Evolutionary conservation across 164 flowering plant genomes (phyloP).

Genomic region (Magnolia changhungtana): DNA sequence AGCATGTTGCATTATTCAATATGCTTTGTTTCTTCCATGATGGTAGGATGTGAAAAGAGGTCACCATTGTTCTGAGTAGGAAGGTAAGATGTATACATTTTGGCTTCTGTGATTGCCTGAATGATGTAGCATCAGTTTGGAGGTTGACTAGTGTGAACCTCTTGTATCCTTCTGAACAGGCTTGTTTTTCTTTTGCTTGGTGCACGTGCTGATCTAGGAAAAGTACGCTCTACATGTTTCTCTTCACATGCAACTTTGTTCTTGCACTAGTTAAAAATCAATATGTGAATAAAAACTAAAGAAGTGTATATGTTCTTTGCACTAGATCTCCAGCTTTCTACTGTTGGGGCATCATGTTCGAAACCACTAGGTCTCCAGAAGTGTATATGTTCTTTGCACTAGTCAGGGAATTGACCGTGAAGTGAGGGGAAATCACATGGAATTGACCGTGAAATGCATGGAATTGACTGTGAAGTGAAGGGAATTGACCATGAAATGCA

Average conservation of each 20-base stretch:
- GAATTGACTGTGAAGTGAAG: no score
- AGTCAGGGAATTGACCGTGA: no score
- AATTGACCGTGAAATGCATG: no score
- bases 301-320: neutral
- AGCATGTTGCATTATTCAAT: no score
- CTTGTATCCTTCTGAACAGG: neutral
- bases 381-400: neutral
- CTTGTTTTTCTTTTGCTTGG: neutral
- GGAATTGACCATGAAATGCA: no score
- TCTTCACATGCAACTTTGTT: neutral
- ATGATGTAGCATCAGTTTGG: neutral
- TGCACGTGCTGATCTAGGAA: neutral
- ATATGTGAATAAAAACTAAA: neutral
- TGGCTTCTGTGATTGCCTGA: neutral
- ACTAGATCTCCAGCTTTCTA: neutral
- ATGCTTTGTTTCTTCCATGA: no score
- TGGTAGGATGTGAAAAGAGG: no score
- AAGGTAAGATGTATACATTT: neutral
- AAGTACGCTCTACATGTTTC: neutral
- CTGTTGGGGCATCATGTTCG: no score
- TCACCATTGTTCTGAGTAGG: no score
- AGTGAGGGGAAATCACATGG: no score
- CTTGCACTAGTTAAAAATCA: neutral
- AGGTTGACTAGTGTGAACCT: neutral
- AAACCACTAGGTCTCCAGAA: neutral